These are phyloP conservation scores for Cicer arietinum DNA, from an alignment of 306 rosid genomes.

Conservation along the genomic window DNA sequence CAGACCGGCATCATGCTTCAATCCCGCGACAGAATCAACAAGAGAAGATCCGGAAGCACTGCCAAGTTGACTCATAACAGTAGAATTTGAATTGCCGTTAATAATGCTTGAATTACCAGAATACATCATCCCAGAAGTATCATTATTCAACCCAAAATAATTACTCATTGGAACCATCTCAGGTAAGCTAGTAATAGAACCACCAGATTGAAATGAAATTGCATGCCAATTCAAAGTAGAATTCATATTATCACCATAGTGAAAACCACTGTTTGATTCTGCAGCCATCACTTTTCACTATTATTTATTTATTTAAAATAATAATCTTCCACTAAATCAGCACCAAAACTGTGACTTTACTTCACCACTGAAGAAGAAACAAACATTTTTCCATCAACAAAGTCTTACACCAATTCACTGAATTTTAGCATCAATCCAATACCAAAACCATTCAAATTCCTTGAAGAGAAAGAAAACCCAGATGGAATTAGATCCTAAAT, in stretches of 20 bases:
- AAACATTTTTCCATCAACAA: slow-evolving; percentile 36
- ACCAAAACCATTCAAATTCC: slow-evolving; percentile 38
- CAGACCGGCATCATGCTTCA: slow-evolving; percentile 79
- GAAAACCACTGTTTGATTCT: slow-evolving; percentile 75
- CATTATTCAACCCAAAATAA: slow-evolving; percentile 60
- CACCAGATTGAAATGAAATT: slow-evolving; percentile 74
- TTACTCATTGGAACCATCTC: slow-evolving; percentile 76
- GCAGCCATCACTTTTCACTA: slow-evolving; percentile 59
- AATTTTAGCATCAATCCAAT: slow-evolving; percentile 13
- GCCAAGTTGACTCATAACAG: slow-evolving; percentile 62
- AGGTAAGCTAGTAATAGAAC: slow-evolving; percentile 57
- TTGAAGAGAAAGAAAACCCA: slow-evolving; percentile 33
- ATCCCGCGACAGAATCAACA: slow-evolving; percentile 77
- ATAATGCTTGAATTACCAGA: slow-evolving; percentile 59
- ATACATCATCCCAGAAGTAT: slow-evolving; percentile 58
- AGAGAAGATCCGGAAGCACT: slow-evolving; percentile 63
- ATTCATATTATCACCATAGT: slow-evolving; percentile 59
- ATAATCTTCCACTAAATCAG: slow-evolving; percentile 31
- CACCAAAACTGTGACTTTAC: background rate
- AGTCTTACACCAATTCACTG: slow-evolving; percentile 39
- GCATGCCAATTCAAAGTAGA: slow-evolving; percentile 67
- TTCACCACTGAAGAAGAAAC: slow-evolving; percentile 16
- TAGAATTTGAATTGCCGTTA: slow-evolving; percentile 38
- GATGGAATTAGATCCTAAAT: slow-evolving; percentile 36
- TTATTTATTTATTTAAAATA: slow-evolving; percentile 13